Evolutionary conservation across 75 land plant species (phyloP).

Genomic region (Pinus tabuliformis): DNA sequence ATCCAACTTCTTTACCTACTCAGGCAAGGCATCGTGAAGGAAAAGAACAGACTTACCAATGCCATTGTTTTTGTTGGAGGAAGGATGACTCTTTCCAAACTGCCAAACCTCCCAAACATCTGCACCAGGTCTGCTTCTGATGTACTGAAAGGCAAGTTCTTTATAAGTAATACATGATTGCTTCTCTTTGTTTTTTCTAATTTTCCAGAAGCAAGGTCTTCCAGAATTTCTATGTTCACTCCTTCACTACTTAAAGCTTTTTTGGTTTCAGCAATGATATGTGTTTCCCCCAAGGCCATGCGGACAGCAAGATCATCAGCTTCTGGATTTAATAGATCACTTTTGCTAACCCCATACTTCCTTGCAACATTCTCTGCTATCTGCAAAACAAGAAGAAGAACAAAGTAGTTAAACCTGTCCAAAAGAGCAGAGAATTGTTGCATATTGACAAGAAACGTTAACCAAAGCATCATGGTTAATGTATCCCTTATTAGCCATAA

Average conservation of each 20-base stretch:
- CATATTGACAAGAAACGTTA: neutral
- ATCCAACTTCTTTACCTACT: neutral
- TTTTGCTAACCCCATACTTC: constrained; percentile 80
- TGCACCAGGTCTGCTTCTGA: constrained; percentile 66
- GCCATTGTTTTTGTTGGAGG: constrained; percentile 93
- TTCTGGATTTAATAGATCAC: constrained; percentile 83
- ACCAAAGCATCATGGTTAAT: neutral
- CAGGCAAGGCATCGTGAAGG: neutral
- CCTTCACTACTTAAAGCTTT: constrained; percentile 75
- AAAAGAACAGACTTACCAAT: constrained; percentile 47
- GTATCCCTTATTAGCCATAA: neutral
- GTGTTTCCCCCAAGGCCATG: constrained; percentile 94
- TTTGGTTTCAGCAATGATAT: constrained; percentile 90
- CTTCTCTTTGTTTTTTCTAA: constrained; percentile 68
- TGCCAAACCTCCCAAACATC: constrained; percentile 93
- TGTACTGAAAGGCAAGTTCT: constrained; percentile 89
- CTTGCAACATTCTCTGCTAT: constrained; percentile 92
- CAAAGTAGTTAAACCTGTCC: constrained; percentile 6
- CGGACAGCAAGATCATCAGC: constrained; percentile 92
- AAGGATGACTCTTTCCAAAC: constrained; percentile 83
- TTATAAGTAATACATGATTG: constrained; percentile 74
- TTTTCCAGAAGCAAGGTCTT: constrained; percentile 69
- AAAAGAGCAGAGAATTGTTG: neutral
- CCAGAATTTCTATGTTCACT: constrained; percentile 69
- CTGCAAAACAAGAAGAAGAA: constrained; percentile 31